Percentiles rank a stretch among this genome's conserved stretches.
Evolutionary conservation across 768 basidiomycete species (phyloP).

Genomic region (Suillus weaverae): DNA sequence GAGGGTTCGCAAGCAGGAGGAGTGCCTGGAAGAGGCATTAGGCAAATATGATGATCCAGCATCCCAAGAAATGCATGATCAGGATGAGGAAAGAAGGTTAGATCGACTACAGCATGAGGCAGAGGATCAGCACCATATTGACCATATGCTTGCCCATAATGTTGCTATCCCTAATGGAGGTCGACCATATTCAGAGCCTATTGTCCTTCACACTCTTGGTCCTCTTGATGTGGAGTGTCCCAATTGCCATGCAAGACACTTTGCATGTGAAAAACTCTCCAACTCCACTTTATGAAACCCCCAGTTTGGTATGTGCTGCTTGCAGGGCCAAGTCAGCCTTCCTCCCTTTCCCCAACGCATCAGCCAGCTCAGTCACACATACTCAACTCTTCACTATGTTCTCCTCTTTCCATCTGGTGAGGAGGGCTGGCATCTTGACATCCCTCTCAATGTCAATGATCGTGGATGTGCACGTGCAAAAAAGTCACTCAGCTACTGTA

Average conservation of each 20-base stretch:
- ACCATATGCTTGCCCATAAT: too few relatives aligned
- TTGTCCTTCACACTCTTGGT: neutral
- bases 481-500: slow-evolving; percentile 32
- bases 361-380: slow-evolving; percentile 34
- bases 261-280: slow-evolving; percentile 13
- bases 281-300: neutral
- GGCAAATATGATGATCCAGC: too few relatives aligned
- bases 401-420: slow-evolving; percentile 43
- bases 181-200: too few relatives aligned
- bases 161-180: too few relatives aligned
- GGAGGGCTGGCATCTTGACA: slow-evolving; percentile 36
- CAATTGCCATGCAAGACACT: slow-evolving; percentile 22
- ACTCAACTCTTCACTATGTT: slow-evolving; percentile 41
- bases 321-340: slow-evolving; percentile 26
- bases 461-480: neutral
- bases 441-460: slow-evolving; percentile 12
- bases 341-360: slow-evolving; percentile 27
- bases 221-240: slow-evolving; percentile 11
- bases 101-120: too few relatives aligned
- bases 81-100: too few relatives aligned
- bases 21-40: too few relatives aligned
- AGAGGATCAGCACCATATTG: too few relatives aligned
- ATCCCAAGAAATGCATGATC: too few relatives aligned
- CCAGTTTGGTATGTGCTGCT: slow-evolving; percentile 30
- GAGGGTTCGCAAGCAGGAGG: too few relatives aligned